phyloP scores from a whole-genome alignment of 495 filamentous ascomycete species.

The Aspergillus wentii region DNA sequence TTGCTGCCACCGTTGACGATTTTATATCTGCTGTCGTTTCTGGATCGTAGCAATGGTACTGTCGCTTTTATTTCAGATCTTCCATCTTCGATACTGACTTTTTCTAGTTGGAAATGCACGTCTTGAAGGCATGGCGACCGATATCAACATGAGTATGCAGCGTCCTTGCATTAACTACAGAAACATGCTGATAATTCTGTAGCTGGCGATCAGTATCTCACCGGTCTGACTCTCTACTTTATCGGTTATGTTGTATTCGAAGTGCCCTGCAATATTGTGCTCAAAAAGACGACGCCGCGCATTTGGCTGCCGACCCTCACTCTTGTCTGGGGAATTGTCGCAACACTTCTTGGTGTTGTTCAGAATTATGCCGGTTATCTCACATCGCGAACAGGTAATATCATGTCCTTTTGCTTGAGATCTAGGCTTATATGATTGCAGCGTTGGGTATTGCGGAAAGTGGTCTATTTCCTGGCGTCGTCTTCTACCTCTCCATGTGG shows the following conservation, averaged over 20 bases:
- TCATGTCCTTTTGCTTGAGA: too few relatives aligned
- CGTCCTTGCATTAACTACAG: not conserved
- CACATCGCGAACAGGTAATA: slow-evolving; percentile 42
- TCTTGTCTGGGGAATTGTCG: slow-evolving; percentile 58
- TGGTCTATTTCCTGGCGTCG: slow-evolving; percentile 69
- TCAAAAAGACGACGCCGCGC: slow-evolving; percentile 66
- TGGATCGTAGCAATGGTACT: slow-evolving; percentile 70
- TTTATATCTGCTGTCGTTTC: slow-evolving; percentile 67
- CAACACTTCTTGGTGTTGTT: slow-evolving; percentile 65
- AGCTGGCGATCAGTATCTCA: slow-evolving; percentile 67
- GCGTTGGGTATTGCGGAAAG: slow-evolving; percentile 40
- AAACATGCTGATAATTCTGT: too few relatives aligned
- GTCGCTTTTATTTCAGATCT: not conserved
- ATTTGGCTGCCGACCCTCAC: slow-evolving; percentile 55
- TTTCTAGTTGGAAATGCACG: slow-evolving; percentile 48
- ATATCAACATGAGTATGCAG: slow-evolving; percentile 56
- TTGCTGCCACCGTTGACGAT: slow-evolving; percentile 64
- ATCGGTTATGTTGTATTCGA: slow-evolving; percentile 71
- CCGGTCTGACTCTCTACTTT: slow-evolving; percentile 69
- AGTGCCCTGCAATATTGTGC: slow-evolving; percentile 66
- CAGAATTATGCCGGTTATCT: slow-evolving; percentile 63
- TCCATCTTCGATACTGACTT: slow-evolving; percentile 12
- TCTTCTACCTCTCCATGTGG: slow-evolving; percentile 84
- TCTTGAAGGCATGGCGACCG: slow-evolving; percentile 58
- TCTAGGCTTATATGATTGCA: too few relatives aligned